A percentile compares a stretch with the other conserved stretches of the same genome.
Conservation (phyloP, 805 yeast species). For the Kurtzmaniella cleridarum region DNA sequence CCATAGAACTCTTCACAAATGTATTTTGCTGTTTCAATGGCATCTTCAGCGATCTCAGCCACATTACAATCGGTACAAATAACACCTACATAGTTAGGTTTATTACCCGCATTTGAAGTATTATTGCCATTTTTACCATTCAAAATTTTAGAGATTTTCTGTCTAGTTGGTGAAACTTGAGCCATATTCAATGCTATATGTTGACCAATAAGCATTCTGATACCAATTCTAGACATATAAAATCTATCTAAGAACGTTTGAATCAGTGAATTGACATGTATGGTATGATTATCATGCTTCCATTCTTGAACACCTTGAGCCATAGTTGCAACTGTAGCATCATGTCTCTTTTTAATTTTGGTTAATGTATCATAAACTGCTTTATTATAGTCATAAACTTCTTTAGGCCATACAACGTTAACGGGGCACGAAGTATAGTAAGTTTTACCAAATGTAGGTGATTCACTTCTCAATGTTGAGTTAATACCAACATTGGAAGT, state of each 20-base stretch:
- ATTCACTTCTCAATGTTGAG: conserved; percentile 12
- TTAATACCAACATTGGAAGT: conserved; percentile 5
- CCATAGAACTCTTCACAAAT: conserved; percentile 92
- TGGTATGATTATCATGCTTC: conserved; percentile 51
- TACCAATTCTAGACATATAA: conserved; percentile 87
- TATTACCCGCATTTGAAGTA: conserved; percentile 6
- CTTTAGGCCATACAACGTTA: conserved; percentile 63
- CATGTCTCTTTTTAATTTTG: conserved; percentile 77
- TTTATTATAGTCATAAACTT: conserved; percentile 66
- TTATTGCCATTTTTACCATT: conserved; percentile 21
- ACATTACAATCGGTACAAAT: conserved; percentile 82
- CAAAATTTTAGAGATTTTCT: conserved; percentile 28
- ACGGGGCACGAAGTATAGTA: conserved; percentile 52
- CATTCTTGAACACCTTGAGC: conserved; percentile 92
- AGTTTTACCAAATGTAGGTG: conserved; percentile 39
- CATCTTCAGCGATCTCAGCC: conserved; percentile 77
- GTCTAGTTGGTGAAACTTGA: conserved; percentile 42
- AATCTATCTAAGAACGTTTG: conserved; percentile 81
- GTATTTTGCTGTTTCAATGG: conserved; percentile 84
- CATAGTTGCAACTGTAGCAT: conserved; percentile 87
- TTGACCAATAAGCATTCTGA: conserved; percentile 92
- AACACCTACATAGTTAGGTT: conserved; percentile 73
- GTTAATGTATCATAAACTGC: conserved; percentile 59
- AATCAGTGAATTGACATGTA: conserved; percentile 60
- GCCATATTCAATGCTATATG: conserved; percentile 78